Conservation (phyloP, 2,329 filamentous ascomycete species). For the Fusarium dlaminii region DNA sequence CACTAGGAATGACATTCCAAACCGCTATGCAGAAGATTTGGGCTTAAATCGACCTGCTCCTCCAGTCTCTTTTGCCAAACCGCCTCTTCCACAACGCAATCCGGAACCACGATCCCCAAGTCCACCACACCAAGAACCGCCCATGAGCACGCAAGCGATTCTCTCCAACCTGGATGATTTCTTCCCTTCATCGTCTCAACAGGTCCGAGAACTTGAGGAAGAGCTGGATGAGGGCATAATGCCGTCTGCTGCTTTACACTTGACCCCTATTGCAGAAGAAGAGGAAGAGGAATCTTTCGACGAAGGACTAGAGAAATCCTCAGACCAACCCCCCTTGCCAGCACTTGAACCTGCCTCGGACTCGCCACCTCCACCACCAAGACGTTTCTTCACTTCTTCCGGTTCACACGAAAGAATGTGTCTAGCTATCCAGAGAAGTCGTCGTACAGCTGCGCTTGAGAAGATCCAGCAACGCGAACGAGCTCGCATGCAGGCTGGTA, state of each 20-base stretch:
- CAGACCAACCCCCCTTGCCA: constrained; percentile 29
- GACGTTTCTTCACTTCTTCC: constrained; percentile 51
- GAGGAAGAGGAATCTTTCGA: constrained; percentile 10
- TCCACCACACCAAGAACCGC: constrained; percentile 40
- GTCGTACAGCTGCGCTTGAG: constrained; percentile 47
- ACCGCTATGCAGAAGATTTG: constrained; percentile 33
- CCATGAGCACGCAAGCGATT: constrained; percentile 63
- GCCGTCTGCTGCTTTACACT: background rate
- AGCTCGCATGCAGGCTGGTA: constrained; percentile 33
- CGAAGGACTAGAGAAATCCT: constrained; percentile 22
- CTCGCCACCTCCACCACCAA: constrained; percentile 22
- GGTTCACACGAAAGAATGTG: constrained; percentile 49
- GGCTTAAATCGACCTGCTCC: constrained; percentile 21
- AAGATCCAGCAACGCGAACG: constrained; percentile 42
- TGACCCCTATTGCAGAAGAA: constrained; percentile 21
- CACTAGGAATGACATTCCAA: background rate
- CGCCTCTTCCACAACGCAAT: background rate
- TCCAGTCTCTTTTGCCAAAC: background rate
- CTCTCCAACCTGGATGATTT: constrained; percentile 62
- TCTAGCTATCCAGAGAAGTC: constrained; percentile 49
- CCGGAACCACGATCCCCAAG: constrained; percentile 23
- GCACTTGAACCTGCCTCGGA: background rate
- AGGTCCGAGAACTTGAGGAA: constrained; percentile 62
- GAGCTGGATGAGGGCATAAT: constrained; percentile 25
- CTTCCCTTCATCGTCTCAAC: constrained; percentile 66